These are phyloP conservation scores for Aschersonia sp. DNA, from an alignment of 2,329 filamentous ascomycete genomes.

Conservation along the genomic window DNA sequence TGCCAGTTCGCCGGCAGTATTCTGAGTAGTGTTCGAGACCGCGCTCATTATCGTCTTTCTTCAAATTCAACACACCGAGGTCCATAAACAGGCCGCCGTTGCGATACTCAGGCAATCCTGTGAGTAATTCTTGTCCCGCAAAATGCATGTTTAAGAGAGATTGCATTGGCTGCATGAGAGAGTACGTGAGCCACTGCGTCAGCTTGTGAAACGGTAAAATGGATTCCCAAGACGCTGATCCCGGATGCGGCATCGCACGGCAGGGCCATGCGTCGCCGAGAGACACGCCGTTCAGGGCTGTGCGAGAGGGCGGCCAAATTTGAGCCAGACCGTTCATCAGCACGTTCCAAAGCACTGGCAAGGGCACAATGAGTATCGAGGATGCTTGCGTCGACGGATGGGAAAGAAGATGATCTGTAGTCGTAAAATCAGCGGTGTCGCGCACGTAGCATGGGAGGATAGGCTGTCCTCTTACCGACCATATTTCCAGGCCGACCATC, in stretches of 20 bases:
- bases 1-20: constrained; percentile 57
- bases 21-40: constrained; percentile 49
- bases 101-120: constrained; percentile 80
- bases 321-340: constrained; percentile 74
- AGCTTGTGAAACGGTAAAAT: constrained; percentile 90
- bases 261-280: constrained; percentile 94
- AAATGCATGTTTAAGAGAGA: constrained; percentile 69
- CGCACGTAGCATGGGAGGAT: not conserved
- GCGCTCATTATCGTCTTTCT: constrained; percentile 51
- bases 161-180: constrained; percentile 82
- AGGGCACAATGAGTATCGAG: constrained; percentile 71
- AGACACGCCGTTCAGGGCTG: constrained; percentile 70
- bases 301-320: constrained; percentile 82
- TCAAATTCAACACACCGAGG: constrained; percentile 66
- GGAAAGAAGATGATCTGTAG: constrained; percentile 72
- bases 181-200: constrained; percentile 90
- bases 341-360: constrained; percentile 81
- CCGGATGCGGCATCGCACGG: constrained; percentile 55
- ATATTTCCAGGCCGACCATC: constrained; percentile 84
- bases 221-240: constrained; percentile 48
- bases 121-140: constrained; percentile 66
- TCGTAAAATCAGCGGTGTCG: not conserved
- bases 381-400: constrained; percentile 82
- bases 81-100: constrained; percentile 84
- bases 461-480: constrained; percentile 48